Evolutionary conservation across 2,329 filamentous ascomycete genomes (phyloP).

Genomic region (Helicocarpus griseus): DNA sequence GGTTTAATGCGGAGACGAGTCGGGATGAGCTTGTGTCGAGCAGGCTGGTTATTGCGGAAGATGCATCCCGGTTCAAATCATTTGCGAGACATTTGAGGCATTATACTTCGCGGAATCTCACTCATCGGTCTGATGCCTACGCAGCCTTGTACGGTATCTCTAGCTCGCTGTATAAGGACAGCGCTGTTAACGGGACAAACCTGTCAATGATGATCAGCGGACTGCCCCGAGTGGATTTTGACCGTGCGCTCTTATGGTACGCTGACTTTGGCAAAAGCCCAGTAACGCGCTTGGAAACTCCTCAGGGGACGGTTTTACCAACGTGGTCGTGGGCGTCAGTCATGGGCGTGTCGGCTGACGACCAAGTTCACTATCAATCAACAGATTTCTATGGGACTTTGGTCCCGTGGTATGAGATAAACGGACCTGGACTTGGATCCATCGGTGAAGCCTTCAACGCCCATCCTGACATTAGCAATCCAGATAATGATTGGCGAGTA

Average conservation of each 20-base stretch:
- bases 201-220: background rate
- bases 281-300: background rate
- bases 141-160: background rate
- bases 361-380: background rate
- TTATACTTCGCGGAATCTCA: background rate
- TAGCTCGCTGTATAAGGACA: background rate
- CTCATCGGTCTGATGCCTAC: background rate
- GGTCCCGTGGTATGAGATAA: background rate
- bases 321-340: background rate
- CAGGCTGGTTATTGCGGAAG: background rate
- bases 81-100: background rate
- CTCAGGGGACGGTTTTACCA: background rate
- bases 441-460: background rate
- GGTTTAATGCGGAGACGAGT: background rate
- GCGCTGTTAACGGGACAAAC: background rate
- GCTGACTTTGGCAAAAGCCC: background rate
- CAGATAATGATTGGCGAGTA: background rate
- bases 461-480: background rate
- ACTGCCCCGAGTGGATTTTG: background rate
- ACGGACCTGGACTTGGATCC: background rate
- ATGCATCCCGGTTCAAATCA: background rate
- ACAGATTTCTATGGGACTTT: background rate
- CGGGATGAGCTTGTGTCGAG: background rate
- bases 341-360: background rate
- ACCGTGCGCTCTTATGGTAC: background rate